Evolutionary conservation across 352 stramenopile genomes (phyloP), one percentile per base, ranked within the genome.

Genomic region (Phytophthora sojae): DNA sequence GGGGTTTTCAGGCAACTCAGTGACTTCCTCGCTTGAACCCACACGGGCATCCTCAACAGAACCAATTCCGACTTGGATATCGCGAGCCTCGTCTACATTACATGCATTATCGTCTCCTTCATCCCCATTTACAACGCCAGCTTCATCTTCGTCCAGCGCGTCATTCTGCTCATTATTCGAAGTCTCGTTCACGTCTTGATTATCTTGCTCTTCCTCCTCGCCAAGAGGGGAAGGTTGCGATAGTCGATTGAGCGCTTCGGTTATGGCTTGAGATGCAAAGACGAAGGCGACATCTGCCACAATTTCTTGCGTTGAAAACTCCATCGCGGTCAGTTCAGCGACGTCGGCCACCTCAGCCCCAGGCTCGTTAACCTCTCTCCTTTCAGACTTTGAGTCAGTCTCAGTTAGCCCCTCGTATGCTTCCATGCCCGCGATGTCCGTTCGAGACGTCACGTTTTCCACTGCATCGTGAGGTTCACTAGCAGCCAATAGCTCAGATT

Each of bases 181-280:
- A 12, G n/a, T 4, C 21, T 71, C 59, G 4, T 21, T 45, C 23
- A 21, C 4, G 5, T 29, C 57, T 7, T 15, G 11, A 11, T 1
- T 23, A 19, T 25, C 14, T 9, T 26, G 25, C 25, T 42, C 25
- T 21, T 57, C 44, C 17, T 37, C 15, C 9, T 39, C 29, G n/a
- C n/a, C 5, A 6, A 21, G 14, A 50, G 19, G 11, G 5, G 2
- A 50, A 32, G 47, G 42, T 6, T 65, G 52, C 6, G 47, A 32
- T 21, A 69, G 42, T 42, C 66, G 53, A 15, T 39, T 29, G 8
- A 76, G 53, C 19, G 60, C 64, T 73, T 61, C 64, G 45, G 57
- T 37, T 45, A 73, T 76, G 1, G 42, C 30, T n/a, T 73, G 64
- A 5, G 52, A 62, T 6, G 57, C 53, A 15, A 69, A 73, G 17